These are phyloP conservation scores for Pleurotus platypus DNA, from an alignment of 768 basidiomycete genomes.

Conservation along the genomic window DNA sequence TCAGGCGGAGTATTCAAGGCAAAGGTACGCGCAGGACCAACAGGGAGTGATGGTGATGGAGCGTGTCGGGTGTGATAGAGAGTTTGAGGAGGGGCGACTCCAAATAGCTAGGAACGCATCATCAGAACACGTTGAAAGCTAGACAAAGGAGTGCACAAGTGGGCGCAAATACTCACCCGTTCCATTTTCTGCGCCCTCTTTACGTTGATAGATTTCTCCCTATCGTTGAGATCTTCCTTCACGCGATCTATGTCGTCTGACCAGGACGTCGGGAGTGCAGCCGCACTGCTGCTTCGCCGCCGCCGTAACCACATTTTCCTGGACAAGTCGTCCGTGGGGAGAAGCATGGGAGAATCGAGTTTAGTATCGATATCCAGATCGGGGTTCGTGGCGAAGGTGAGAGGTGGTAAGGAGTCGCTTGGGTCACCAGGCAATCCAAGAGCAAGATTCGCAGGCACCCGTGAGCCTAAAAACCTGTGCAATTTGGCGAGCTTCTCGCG, in stretches of 20 bases:
- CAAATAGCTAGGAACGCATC: constrained; percentile 63
- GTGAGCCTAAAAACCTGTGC: constrained; percentile 83
- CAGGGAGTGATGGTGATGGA: constrained; percentile 29
- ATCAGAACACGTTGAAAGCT: constrained; percentile 4
- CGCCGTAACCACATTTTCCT: constrained; percentile 43
- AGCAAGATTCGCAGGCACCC: constrained; percentile 68
- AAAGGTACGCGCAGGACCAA: background rate
- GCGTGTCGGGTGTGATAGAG: constrained; percentile 68
- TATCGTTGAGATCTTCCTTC: constrained; percentile 66
- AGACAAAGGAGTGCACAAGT: background rate
- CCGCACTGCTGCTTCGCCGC: constrained; percentile 51
- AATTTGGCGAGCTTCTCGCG: constrained; percentile 77
- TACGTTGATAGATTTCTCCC: constrained; percentile 78
- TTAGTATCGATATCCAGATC: background rate
- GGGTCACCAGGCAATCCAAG: constrained; percentile 38
- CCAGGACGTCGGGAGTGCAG: constrained; percentile 45
- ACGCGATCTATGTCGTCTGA: constrained; percentile 55
- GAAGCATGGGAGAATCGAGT: constrained; percentile 21
- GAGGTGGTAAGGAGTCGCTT: constrained; percentile 19
- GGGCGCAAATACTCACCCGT: constrained; percentile 47
- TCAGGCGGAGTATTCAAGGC: background rate
- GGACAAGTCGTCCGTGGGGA: constrained; percentile 22
- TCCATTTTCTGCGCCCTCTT: constrained; percentile 85
- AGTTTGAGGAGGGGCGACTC: constrained; percentile 73
- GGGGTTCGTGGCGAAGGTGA: constrained; percentile 23